A percentile compares a stretch with the other conserved stretches of the same genome.
Evolutionary conservation across 306 rosid genomes (phyloP).

Genomic region (Fragaria ananassa): DNA sequence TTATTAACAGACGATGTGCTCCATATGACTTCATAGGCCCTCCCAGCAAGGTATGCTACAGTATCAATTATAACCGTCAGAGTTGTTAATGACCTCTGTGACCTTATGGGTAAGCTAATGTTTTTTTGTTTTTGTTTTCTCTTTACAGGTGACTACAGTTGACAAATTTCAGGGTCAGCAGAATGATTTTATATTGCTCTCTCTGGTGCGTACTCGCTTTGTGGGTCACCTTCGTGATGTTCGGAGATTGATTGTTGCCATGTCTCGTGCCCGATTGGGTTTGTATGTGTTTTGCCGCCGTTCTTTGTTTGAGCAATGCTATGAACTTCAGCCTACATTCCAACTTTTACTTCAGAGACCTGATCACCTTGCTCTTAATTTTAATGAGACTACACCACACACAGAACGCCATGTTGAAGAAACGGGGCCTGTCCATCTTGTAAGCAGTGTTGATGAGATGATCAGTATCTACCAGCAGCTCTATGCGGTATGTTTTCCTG

Average conservation of each 20-base stretch:
- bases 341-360: constrained; percentile 91
- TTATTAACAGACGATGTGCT: constrained; percentile 77
- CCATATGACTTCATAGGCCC: constrained; percentile 94
- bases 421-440: constrained; percentile 63
- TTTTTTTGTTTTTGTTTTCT: constrained; percentile 8
- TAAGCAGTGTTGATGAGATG: constrained; percentile 87
- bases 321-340: constrained; percentile 94
- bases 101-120: not conserved
- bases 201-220: constrained; percentile 88
- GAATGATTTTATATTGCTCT: constrained; percentile 87
- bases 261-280: constrained; percentile 99
- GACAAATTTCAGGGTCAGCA: constrained; percentile 99
- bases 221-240: constrained; percentile 99
- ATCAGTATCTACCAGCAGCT: constrained; percentile 55
- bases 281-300: constrained; percentile 92
- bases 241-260: constrained; percentile 95
- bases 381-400: constrained; percentile 55
- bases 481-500: constrained; percentile 54
- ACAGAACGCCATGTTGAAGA: constrained; percentile 68
- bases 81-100: not conserved
- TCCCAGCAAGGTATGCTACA: constrained; percentile 74
- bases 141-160: constrained; percentile 75
- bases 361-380: constrained; percentile 70
- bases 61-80: not conserved
- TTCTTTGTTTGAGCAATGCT: constrained; percentile 89